A percentile compares a stretch with the other conserved stretches of the same genome.
These are phyloP conservation scores for Rhizopus delemar DNA, from an alignment of 371 early-diverging fungal genomes.

Conservation along the genomic window DNA sequence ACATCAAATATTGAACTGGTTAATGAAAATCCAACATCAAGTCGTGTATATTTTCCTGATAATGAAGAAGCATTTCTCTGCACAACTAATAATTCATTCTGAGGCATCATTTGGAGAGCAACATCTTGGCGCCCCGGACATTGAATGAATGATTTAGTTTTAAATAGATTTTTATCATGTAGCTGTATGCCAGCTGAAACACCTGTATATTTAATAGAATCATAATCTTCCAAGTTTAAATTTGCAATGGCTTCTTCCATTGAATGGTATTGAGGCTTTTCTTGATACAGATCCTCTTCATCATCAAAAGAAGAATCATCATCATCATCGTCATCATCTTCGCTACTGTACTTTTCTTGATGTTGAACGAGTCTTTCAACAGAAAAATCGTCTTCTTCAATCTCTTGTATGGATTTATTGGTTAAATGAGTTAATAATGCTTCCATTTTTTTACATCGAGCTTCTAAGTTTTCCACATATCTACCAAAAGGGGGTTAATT, in stretches of 20 bases:
- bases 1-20: conserved; percentile 37
- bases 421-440: conserved; percentile 38
- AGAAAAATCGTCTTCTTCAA: conserved; percentile 41
- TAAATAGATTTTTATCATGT: conserved; percentile 39
- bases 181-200: conserved; percentile 45
- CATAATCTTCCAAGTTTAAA: conserved; percentile 43
- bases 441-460: conserved; percentile 53
- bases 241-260: conserved; percentile 28
- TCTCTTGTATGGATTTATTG: conserved; percentile 42
- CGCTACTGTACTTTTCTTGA: not conserved
- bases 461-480: conserved; percentile 51
- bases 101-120: conserved; percentile 40
- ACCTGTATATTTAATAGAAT: conserved; percentile 48
- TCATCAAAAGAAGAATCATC: conserved; percentile 4
- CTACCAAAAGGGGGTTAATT: conserved; percentile 13
- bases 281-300: not conserved
- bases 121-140: conserved; percentile 49
- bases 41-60: conserved; percentile 29
- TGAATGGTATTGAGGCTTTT: not conserved
- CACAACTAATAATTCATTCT: conserved; percentile 47
- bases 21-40: conserved; percentile 46
- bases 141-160: conserved; percentile 34
- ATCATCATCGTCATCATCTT: conserved; percentile 4
- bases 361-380: conserved; percentile 7
- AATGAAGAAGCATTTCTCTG: conserved; percentile 22